Percentiles rank a stretch among this genome's conserved stretches.
Conservation (phyloP, 2,329 filamentous ascomycete species). For the Hypoxylon sp. region DNA sequence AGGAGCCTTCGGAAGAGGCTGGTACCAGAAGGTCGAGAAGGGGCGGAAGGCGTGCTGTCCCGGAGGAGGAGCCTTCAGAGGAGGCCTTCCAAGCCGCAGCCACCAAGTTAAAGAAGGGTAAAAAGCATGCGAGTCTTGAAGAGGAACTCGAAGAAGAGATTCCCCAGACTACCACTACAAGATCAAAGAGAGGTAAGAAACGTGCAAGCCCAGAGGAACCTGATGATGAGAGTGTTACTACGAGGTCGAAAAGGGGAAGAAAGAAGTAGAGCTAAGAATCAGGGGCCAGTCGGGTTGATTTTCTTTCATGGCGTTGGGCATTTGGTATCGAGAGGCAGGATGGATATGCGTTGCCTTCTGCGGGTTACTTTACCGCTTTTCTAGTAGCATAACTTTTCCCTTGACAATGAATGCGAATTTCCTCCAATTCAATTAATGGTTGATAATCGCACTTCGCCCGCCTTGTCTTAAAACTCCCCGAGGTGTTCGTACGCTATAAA, state of each 20-base stretch:
- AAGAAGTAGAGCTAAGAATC: too few species aligned
- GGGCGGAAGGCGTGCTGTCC: constrained; percentile 59
- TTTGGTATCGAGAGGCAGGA: constrained; percentile 17
- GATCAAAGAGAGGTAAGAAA: constrained; percentile 63
- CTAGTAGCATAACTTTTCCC: too few species aligned
- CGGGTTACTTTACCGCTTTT: too few species aligned
- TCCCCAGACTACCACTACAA: too few species aligned
- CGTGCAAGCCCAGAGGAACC: constrained; percentile 67
- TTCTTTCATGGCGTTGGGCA: constrained; percentile 28
- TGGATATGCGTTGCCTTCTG: constrained; percentile 7
- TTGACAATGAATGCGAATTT: neutral
- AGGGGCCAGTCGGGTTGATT: constrained; percentile 3
- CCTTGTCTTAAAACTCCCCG: too few species aligned
- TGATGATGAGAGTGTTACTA: too few species aligned
- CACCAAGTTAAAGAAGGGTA: constrained; percentile 52
- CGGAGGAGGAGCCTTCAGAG: constrained; percentile 72
- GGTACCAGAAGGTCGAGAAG: too few species aligned
- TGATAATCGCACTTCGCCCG: too few species aligned
- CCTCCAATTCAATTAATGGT: neutral
- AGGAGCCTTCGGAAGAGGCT: too few species aligned
- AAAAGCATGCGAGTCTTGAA: constrained; percentile 27
- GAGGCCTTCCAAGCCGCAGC: constrained; percentile 66
- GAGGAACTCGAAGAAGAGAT: too few species aligned
- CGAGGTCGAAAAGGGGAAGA: too few species aligned
- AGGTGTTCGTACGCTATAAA: too few species aligned